Conservation (phyloP, 768 basidiomycete genomes). For the Serendipita sp. region DNA sequence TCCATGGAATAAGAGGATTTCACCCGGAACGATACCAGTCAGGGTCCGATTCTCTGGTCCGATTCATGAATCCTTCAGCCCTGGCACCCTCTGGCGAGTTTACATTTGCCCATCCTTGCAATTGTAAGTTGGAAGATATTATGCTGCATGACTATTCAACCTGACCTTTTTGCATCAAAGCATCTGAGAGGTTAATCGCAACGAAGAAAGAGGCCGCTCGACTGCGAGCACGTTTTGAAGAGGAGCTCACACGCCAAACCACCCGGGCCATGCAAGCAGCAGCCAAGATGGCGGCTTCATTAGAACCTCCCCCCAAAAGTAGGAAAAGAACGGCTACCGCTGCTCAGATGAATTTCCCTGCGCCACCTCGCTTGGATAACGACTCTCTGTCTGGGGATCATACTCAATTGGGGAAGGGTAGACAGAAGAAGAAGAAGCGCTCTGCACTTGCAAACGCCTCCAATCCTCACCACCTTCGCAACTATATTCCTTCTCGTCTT, state of each 20-base stretch:
- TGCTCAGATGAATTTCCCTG: background rate
- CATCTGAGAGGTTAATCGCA: constrained; percentile 51
- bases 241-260: constrained; percentile 55
- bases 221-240: constrained; percentile 53
- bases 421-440: constrained; percentile 82
- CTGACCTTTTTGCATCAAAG: constrained; percentile 25
- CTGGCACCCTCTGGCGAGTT: constrained; percentile 26
- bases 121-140: constrained; percentile 41
- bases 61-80: background rate
- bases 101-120: constrained; percentile 41
- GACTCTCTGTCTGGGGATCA: constrained; percentile 7
- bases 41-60: background rate
- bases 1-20: too few relatives aligned
- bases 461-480: constrained; percentile 88
- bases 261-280: constrained; percentile 33
- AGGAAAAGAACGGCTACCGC: constrained; percentile 13
- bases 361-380: constrained; percentile 6
- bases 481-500: constrained; percentile 78
- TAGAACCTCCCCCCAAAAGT: constrained; percentile 21
- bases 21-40: too few relatives aligned
- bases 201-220: constrained; percentile 52
- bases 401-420: constrained; percentile 14
- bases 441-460: constrained; percentile 80
- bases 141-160: constrained; percentile 3
- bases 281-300: constrained; percentile 20